A percentile compares a stretch with the other conserved stretches of the same genome.
These are phyloP conservation scores for Thoreauomyces humboldtii DNA, from an alignment of 192 early-diverging fungal genomes.

Conservation along the genomic window DNA sequence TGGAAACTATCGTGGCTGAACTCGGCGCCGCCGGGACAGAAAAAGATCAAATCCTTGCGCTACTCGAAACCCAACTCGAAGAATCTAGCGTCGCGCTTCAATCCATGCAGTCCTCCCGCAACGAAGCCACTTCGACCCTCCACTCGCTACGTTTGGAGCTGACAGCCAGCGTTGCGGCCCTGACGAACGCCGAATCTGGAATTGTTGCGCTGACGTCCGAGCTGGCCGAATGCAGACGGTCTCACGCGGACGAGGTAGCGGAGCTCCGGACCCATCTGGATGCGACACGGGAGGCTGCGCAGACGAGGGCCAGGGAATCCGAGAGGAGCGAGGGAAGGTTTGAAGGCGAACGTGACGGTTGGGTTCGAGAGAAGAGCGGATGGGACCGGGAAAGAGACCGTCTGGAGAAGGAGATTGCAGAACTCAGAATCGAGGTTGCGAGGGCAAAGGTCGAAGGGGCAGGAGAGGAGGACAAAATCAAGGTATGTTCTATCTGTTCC, in stretches of 20 bases:
- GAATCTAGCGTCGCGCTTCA: too few species aligned
- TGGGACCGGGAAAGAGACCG: conserved; percentile 19
- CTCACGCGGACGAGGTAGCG: conserved; percentile 11
- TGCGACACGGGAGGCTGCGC: background rate
- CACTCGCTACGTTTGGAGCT: too few species aligned
- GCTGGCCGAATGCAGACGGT: too few species aligned
- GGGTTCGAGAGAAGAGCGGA: background rate
- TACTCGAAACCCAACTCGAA: too few species aligned
- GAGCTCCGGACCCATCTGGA: conserved; percentile 3
- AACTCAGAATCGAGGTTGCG: conserved; percentile 10
- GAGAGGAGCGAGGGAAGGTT: conserved; percentile 14
- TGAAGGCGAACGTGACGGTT: conserved; percentile 21
- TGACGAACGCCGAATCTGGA: too few species aligned
- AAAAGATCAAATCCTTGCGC: too few species aligned
- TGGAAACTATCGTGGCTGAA: too few species aligned
- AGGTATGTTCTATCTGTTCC: background rate
- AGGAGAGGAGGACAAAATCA: conserved; percentile 16
- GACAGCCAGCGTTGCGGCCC: too few species aligned
- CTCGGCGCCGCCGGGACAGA: too few species aligned
- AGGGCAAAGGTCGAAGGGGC: background rate
- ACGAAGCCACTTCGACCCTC: too few species aligned
- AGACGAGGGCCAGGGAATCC: conserved; percentile 6
- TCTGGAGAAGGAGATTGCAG: conserved; percentile 8
- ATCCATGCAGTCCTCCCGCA: too few species aligned
- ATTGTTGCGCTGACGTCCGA: background rate